phyloP scores from a whole-genome alignment of 768 basidiomycete genomes.

The Russula foetens region DNA sequence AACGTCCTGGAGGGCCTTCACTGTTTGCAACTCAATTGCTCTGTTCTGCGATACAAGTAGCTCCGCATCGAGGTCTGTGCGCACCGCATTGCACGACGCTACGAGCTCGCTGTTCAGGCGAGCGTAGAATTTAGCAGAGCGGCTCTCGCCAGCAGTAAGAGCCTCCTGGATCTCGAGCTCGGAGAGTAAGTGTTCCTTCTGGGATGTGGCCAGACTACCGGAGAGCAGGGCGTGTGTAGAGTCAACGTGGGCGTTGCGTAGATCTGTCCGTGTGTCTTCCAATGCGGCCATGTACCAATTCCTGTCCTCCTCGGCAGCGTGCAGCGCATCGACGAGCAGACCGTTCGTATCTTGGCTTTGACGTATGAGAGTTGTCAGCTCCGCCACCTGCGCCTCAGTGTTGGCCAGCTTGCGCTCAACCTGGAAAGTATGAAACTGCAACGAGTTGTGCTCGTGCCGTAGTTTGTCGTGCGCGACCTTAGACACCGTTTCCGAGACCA shows the following conservation, averaged over 20 bases:
- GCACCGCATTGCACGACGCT: conserved; percentile 15
- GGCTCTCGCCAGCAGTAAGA: conserved; percentile 2
- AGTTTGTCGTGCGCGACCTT: conserved; percentile 19
- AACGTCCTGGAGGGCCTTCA: conserved; percentile 35
- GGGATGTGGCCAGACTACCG: neutral
- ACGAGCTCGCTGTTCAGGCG: conserved; percentile 21
- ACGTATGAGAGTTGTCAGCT: conserved; percentile 55
- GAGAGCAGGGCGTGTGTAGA: neutral
- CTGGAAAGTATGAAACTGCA: conserved; percentile 41
- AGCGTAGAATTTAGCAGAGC: conserved; percentile 7
- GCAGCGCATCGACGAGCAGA: conserved; percentile 29
- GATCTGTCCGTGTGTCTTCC: neutral
- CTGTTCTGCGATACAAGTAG: conserved; percentile 20
- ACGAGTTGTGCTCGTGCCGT: conserved; percentile 27
- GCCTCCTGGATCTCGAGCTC: conserved; percentile 1
- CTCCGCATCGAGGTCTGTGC: conserved; percentile 18
- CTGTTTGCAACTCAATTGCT: conserved; percentile 32
- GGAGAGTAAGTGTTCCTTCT: conserved; percentile 4
- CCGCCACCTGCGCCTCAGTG: conserved; percentile 56
- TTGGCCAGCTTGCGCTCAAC: conserved; percentile 64
- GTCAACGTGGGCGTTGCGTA: neutral
- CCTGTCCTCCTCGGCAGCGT: conserved; percentile 21
- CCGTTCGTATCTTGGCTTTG: conserved; percentile 45
- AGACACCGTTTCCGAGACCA: conserved; percentile 26
- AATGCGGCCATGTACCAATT: conserved; percentile 11